Percentiles rank a stretch among this genome's conserved stretches.
Evolutionary conservation across 164 flowering plant species (phyloP).

Genomic region (Platanus orientalis): DNA sequence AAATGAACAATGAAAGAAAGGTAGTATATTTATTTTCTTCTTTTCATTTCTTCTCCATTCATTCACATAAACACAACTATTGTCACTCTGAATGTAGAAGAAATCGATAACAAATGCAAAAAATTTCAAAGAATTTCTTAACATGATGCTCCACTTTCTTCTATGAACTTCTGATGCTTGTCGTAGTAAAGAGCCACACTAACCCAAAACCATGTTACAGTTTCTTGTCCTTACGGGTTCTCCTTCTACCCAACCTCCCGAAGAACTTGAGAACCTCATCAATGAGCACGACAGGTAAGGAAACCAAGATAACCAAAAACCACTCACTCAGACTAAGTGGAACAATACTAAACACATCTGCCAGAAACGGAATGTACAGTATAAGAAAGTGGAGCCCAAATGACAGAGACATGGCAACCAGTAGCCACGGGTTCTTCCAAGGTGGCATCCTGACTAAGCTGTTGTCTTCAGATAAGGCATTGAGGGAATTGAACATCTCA

Average conservation of each 20-base stretch:
- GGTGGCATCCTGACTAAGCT: slow-evolving; percentile 87
- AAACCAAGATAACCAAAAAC: slow-evolving; percentile 63
- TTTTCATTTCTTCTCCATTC: no score
- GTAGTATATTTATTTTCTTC: no score
- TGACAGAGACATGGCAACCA: slow-evolving; percentile 82
- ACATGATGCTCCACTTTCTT: no score
- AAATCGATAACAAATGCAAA: no score
- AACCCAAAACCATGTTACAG: slow-evolving; percentile 17
- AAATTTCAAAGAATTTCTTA: no score
- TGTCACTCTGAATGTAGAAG: no score
- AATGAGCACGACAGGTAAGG: slow-evolving; percentile 73
- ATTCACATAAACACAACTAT: no score
- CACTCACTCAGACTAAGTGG: slow-evolving; percentile 68
- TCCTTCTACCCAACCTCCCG: slow-evolving; percentile 41
- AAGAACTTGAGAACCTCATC: slow-evolving; percentile 69
- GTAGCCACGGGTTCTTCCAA: slow-evolving; percentile 89
- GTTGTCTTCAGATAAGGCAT: slow-evolving; percentile 85
- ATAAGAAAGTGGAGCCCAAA: slow-evolving; percentile 74
- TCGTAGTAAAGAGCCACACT: no score
- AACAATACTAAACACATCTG: slow-evolving; percentile 71
- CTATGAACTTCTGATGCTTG: no score
- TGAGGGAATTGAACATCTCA: slow-evolving; percentile 90
- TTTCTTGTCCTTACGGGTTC: slow-evolving; percentile 37
- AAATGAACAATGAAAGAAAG: no score
- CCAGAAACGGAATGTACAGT: slow-evolving; percentile 73